Base-by-base conservation (phyloP, 306 rosid genomes). In the Urtica urens region DNA sequence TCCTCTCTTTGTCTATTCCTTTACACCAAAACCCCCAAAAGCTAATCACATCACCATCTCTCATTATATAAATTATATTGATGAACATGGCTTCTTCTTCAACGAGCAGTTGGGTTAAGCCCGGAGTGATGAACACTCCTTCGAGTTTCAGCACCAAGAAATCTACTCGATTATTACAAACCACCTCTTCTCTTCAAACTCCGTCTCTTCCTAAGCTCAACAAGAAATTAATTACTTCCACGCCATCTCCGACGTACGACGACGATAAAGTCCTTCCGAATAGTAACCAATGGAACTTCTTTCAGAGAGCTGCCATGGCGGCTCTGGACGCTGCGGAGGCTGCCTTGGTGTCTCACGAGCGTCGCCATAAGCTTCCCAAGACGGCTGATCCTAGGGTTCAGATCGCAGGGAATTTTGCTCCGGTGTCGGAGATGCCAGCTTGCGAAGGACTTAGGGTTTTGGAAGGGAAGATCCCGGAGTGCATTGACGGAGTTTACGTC, bases 321-420 rank as follows among this genome's bases (percentile, higher is more conserved):
- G 93, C 94, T 13, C 44, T 90, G 13, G 87, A 85, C 49, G 65
- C 73, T 0, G 73, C 76, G 1, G 99, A 90, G 45, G 26, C 53
- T 2, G 78, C 86, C 13, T 31, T 90, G 16, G 68, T 72, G 19
- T 55, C 74, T 1, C 67, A 49, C 4, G 99, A 85, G 46, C 53
- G 62, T 2, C 61, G 78, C 33, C 71, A 63, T 55, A 82, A 87
- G 0, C 80, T 90, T 1, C 99, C 99, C 0, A 90, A 75, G 56
- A 90, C 99, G 9, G 80, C 94, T 0, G 99, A 90, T 80, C 99
- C 99, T 0, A 41, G 64, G 2, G 87, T 85, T 52, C 99, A 90
- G 62, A 90, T 90, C 14, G 81, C 94, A 16, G 99, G 99, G 0
- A 90, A 90, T 57, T 85, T 90, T 46, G 94, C 95, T 13, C 96